phyloP scores from a whole-genome alignment of 1,284 basidiomycete species.

The Hemileia vastatrix region DNA sequence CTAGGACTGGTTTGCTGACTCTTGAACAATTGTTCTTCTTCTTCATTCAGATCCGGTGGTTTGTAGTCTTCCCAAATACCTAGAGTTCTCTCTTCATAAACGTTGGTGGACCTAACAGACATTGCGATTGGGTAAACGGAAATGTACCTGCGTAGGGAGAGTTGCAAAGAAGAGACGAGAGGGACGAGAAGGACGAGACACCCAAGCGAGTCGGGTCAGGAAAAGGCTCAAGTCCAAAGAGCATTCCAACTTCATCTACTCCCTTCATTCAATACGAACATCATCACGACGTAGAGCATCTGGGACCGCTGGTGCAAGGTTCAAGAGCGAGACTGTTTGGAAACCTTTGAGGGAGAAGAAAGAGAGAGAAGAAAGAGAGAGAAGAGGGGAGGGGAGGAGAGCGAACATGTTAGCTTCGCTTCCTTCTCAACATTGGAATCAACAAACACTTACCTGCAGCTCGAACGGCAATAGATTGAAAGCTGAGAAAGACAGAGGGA shows the following conservation, averaged over 20 bases:
- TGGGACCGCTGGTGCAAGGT: slow-evolving; percentile 47
- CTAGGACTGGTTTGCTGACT: not conserved
- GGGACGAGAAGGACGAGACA: slow-evolving; percentile 48
- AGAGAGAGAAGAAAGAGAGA: slow-evolving; percentile 57
- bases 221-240: too few species aligned
- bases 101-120: slow-evolving; percentile 91
- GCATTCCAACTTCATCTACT: too few species aligned
- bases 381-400: slow-evolving; percentile 58
- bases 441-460: too few species aligned
- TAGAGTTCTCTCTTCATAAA: slow-evolving; percentile 69
- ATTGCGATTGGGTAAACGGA: slow-evolving; percentile 51
- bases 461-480: slow-evolving; percentile 58
- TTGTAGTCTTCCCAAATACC: slow-evolving; percentile 28
- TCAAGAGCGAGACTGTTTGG: slow-evolving; percentile 31
- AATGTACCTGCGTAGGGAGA: slow-evolving; percentile 36
- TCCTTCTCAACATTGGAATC: too few species aligned
- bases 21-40: slow-evolving; percentile 18
- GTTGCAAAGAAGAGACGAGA: slow-evolving; percentile 51
- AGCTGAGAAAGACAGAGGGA: not conserved
- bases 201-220: too few species aligned
- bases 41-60: too few species aligned
- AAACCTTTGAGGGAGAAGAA: slow-evolving; percentile 22
- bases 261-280: too few species aligned
- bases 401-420: too few species aligned
- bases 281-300: slow-evolving; percentile 77